Base-by-base conservation (phyloP, 441 rosid species). In the Flueggea neowawraea region DNA sequence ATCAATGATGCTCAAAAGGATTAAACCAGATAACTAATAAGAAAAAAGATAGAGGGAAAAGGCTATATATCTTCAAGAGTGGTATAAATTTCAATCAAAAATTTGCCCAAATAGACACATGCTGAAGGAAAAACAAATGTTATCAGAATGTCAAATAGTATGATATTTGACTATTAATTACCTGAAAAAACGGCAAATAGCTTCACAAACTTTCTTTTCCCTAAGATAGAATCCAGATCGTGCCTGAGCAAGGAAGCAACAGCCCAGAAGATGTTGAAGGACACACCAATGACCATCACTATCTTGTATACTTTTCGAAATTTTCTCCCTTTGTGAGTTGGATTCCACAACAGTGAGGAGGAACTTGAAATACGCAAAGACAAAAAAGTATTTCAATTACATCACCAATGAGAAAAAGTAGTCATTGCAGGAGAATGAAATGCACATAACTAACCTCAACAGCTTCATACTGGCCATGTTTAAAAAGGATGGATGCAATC, bases 111-210 rank as follows among this genome's bases (percentile, higher is more conserved):
- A 47, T 14, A 47, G 50, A 47, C n/a, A 9, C 14, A 10, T 13
- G 32, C 12, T 6, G 28, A 52, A 6, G 22, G 15, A 55, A 28
- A 41, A 31, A 11, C 7, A 55, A 14, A 54, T 54, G 28, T 10
- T 33, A 54, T 31, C 14, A 22, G 28, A 54, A 54, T 12, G 12
- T 22, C 12, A 54, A 16, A 22, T 14, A 8, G 57, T 12, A 54
- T 54, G 28, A 52, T 52, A 52, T 28, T 52, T 8, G 12, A 56
- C 58, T 32, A 57, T 43, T 48, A 64, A 61, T 31, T 67, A 95
- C 99, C 97, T 85, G 83, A 92, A 95, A 75, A 95, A 92, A 79
- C 88, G 82, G 66, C 88, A 81, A 70, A 95, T 79, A 70, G 99
- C 95, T 76, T 90, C 97, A 71, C 59, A 64, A 36, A 82, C 81